Evolutionary conservation across 164 flowering plant genomes (phyloP).

Genomic region (Nymphaea colorata): DNA sequence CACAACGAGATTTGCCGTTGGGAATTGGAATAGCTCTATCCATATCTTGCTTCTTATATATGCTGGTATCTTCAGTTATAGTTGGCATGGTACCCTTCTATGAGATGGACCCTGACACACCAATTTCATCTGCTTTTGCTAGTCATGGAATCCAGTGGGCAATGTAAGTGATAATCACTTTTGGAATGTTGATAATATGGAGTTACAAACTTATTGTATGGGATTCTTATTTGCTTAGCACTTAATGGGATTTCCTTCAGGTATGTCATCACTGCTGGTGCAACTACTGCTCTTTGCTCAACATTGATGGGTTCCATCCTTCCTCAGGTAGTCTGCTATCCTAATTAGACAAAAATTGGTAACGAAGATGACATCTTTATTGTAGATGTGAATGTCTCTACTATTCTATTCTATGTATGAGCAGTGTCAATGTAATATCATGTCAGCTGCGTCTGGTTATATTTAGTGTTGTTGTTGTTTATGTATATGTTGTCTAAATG

Average conservation of each 20-base stretch:
- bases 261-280: constrained; percentile 69
- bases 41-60: constrained; percentile 72
- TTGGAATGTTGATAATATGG: too few relatives aligned
- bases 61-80: constrained; percentile 85
- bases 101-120: constrained; percentile 93
- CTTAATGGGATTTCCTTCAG: constrained; percentile 19
- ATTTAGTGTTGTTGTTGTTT: too few relatives aligned
- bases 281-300: constrained; percentile 82
- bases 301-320: constrained; percentile 88
- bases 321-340: constrained; percentile 56
- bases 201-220: too few relatives aligned
- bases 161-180: constrained; percentile 38
- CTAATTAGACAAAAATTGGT: too few relatives aligned
- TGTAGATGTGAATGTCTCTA: too few relatives aligned
- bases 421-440: too few relatives aligned
- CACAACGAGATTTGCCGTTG: constrained; percentile 85
- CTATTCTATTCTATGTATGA: too few relatives aligned
- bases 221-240: too few relatives aligned
- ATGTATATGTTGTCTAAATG: too few relatives aligned
- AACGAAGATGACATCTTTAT: too few relatives aligned
- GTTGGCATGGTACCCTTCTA: constrained; percentile 92
- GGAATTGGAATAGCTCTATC: constrained; percentile 79
- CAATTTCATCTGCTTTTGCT: constrained; percentile 90
- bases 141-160: constrained; percentile 93
- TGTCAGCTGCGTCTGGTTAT: too few relatives aligned